A percentile compares a stretch with the other conserved stretches of the same genome.
Evolutionary conservation across 2,329 filamentous ascomycete species (phyloP).

Genomic region (Fusarium hainanense): DNA sequence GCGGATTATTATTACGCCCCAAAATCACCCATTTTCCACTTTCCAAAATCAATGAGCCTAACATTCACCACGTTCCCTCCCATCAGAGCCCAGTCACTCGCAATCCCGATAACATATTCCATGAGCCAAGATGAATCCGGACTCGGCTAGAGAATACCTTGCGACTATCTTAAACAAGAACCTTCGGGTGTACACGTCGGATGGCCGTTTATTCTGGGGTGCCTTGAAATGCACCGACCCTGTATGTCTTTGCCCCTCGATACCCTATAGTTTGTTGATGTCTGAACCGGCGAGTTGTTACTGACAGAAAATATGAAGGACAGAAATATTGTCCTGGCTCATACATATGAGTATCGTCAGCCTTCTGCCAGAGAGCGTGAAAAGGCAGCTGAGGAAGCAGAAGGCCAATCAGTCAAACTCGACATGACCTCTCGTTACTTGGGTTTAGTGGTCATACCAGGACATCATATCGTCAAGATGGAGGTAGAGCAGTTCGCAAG

Average conservation of each 20-base stretch:
- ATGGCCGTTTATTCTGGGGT: conserved; percentile 89
- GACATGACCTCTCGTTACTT: conserved; percentile 88
- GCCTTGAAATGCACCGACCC: conserved; percentile 95
- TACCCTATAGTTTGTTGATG: conserved; percentile 14
- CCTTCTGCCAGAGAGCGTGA: conserved; percentile 66
- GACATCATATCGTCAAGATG: conserved; percentile 85
- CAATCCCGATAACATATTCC: conserved; percentile 5
- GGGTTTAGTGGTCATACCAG: conserved; percentile 89
- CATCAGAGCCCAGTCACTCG: not conserved
- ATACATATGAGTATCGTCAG: conserved; percentile 89
- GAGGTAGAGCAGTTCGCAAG: conserved; percentile 83
- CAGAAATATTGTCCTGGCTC: conserved; percentile 85
- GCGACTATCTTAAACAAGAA: conserved; percentile 79
- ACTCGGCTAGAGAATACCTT: conserved; percentile 67
- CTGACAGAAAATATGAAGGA: conserved; percentile 66
- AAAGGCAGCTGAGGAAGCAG: conserved; percentile 50
- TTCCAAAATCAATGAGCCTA: conserved; percentile 18
- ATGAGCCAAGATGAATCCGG: conserved; percentile 57
- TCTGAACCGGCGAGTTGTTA: not conserved
- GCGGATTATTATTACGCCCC: conserved; percentile 3
- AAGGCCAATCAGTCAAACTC: conserved; percentile 63
- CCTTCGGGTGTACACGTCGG: conserved; percentile 81
- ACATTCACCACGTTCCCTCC: conserved; percentile 9
- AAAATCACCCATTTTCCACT: conserved; percentile 1
- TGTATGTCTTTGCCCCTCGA: conserved; percentile 61